These are phyloP conservation scores for Chrysoporthe deuterocubensis DNA, from an alignment of 2,329 filamentous ascomycete species.

Conservation along the genomic window DNA sequence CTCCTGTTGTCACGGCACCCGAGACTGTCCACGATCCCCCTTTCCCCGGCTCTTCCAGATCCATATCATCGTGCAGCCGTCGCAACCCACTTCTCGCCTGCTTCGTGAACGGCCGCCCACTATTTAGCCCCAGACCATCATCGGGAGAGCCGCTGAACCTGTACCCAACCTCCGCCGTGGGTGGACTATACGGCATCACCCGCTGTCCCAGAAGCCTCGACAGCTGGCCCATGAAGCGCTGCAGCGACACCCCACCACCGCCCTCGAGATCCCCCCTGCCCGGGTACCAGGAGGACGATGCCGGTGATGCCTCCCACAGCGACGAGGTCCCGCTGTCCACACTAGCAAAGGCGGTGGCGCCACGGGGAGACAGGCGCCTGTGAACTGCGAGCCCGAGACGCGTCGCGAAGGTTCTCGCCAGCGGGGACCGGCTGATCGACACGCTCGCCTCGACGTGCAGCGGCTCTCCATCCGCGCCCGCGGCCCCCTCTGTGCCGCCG, in stretches of 20 bases:
- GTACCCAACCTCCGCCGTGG: constrained; percentile 49
- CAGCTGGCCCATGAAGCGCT: constrained; percentile 23
- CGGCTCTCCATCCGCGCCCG: constrained; percentile 33
- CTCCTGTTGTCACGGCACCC: constrained; percentile 37
- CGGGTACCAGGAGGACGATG: background rate
- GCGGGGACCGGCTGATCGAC: constrained; percentile 32
- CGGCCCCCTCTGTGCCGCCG: constrained; percentile 23
- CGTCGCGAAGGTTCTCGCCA: constrained; percentile 31
- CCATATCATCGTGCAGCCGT: constrained; percentile 42
- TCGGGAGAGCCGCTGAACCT: constrained; percentile 34
- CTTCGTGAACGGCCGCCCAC: constrained; percentile 38
- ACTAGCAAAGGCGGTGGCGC: constrained; percentile 44
- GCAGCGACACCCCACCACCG: constrained; percentile 22
- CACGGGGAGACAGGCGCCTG: constrained; percentile 35
- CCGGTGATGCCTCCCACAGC: constrained; percentile 8
- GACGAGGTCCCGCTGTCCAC: constrained; percentile 47
- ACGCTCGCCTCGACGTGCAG: constrained; percentile 44
- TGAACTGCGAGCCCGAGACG: constrained; percentile 41
- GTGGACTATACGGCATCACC: constrained; percentile 30
- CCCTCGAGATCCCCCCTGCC: background rate
- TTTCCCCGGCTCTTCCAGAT: constrained; percentile 25
- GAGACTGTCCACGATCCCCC: constrained; percentile 47
- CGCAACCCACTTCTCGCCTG: constrained; percentile 41
- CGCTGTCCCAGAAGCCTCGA: background rate
- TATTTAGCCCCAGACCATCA: constrained; percentile 37